Evolutionary conservation across 352 stramenopile genomes (phyloP), one percentile per base, ranked within the genome.

Genomic region (Elongisporangium senticosum): DNA sequence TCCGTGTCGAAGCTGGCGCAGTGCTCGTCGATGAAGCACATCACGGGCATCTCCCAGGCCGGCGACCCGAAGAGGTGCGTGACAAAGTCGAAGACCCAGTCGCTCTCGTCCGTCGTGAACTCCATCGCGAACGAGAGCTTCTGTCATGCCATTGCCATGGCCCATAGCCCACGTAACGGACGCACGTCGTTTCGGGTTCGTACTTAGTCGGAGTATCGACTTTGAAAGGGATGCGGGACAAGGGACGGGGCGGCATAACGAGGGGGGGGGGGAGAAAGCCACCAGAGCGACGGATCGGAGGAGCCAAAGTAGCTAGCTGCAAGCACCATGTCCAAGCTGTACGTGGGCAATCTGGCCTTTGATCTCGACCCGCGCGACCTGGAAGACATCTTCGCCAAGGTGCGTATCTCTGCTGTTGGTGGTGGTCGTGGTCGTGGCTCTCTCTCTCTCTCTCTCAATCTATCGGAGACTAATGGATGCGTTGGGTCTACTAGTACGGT

Each of bases 1-100:
- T 76, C 72, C 50, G 86, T 92, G 75, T 94, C 83, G 63, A 96
- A 96, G 60, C 86, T 87, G 24, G 81, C 77, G 65, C 88, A 96
- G 62, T 91, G 85, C 55, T 96, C 84, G 67, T 96, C 88, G 53
- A 96, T 94, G 67, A 95, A 95, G 62, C 83, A 89, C 85, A 95
- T 91, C 63, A 95, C 69, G 13, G 85, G 81, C 51, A 91, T 77
- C 58, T 96, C 87, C 86, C 87, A 96, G 55, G 78, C 71, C 3
- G 86, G 86, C 49, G 88, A 96, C 26, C 87, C 79, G 62, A 96
- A 90, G 58, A 96, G 73, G 50, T 92, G 89, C 65, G 95, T 72
- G 61, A 95, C 70, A 59, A 89, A 96, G 67, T 96, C 88, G 47
- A 96, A 95, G 22, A 96, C 80, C 83, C 83, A 93, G 62, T 91